phyloP scores from a whole-genome alignment of 352 stramenopile species.

The Phytopythium sindhum region DNA sequence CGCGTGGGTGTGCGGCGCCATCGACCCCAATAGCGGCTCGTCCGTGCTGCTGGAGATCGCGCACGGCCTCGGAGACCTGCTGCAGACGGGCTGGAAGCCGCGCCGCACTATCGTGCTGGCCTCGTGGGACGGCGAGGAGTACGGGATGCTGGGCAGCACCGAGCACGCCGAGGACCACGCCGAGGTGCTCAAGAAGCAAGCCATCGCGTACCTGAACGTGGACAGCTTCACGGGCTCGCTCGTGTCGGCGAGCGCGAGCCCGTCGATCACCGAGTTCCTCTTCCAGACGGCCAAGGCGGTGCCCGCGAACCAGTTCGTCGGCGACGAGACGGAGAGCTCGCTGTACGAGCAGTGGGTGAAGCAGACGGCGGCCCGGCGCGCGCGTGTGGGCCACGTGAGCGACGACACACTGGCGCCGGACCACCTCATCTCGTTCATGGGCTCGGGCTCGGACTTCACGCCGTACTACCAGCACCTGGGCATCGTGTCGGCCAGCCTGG shows the following conservation, averaged over 20 bases:
- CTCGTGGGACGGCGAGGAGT: constrained; percentile 83
- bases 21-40: constrained; percentile 85
- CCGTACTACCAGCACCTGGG: constrained; percentile 86
- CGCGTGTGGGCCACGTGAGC: constrained; percentile 14
- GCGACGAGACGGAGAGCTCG: constrained; percentile 20
- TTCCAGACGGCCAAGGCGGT: constrained; percentile 48
- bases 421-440: constrained; percentile 54
- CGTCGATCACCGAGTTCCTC: constrained; percentile 61
- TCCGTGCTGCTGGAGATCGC: constrained; percentile 75
- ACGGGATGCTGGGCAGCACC: constrained; percentile 76
- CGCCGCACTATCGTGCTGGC: constrained; percentile 58
- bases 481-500: constrained; percentile 61
- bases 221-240: constrained; percentile 61
- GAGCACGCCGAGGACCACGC: constrained; percentile 77
- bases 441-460: constrained; percentile 71
- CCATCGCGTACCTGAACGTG: constrained; percentile 86
- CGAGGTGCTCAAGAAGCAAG: constrained; percentile 40
- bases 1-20: constrained; percentile 85
- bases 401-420: constrained; percentile 35
- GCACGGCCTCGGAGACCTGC: constrained; percentile 47
- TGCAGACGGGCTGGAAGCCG: constrained; percentile 60
- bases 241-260: constrained; percentile 47
- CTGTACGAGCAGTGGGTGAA: constrained; percentile 38
- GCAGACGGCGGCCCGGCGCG: constrained; percentile 20
- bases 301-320: constrained; percentile 45